Conservation (phyloP, 2,329 filamentous ascomycete genomes). For the Scedosporium dehoogii region DNA sequence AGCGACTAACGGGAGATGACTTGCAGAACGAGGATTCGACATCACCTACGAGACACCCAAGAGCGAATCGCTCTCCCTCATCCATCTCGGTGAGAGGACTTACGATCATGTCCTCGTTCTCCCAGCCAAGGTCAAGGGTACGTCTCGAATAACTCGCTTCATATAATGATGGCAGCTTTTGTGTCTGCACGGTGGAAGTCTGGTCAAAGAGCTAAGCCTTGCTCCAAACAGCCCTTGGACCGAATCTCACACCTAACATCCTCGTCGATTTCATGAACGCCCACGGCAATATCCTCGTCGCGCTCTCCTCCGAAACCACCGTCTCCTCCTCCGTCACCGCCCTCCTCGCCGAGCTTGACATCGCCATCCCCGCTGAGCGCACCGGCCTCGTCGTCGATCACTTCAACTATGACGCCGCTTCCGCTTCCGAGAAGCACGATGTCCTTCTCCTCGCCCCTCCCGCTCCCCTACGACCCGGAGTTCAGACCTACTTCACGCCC, state of each 20-base stretch:
- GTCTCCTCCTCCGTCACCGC: conserved; percentile 66
- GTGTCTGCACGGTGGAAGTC: too few relatives aligned
- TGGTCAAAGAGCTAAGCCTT: background rate
- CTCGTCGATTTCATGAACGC: conserved; percentile 88
- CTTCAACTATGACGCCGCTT: conserved; percentile 79
- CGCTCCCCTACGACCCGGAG: conserved; percentile 50
- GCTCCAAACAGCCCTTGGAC: conserved; percentile 61
- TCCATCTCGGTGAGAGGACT: conserved; percentile 74
- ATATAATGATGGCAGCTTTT: background rate
- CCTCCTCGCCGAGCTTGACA: conserved; percentile 79
- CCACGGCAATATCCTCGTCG: conserved; percentile 81
- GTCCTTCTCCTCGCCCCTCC: conserved; percentile 71
- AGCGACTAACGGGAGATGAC: conserved; percentile 12
- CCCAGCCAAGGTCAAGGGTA: conserved; percentile 83
- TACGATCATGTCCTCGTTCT: conserved; percentile 90
- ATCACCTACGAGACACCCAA: conserved; percentile 78
- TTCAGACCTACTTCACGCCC: conserved; percentile 69
- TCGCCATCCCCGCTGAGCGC: conserved; percentile 77
- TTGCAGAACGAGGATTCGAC: conserved; percentile 68
- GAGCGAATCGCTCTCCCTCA: conserved; percentile 65
- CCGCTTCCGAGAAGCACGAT: conserved; percentile 75
- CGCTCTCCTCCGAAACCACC: conserved; percentile 62
- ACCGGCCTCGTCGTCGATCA: conserved; percentile 84
- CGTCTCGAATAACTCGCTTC: conserved; percentile 9
- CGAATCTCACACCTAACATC: conserved; percentile 73